Percentiles rank a stretch among this genome's conserved stretches.
These are phyloP conservation scores for Candida hispaniensis DNA, from an alignment of 805 yeast species.

Conservation along the genomic window DNA sequence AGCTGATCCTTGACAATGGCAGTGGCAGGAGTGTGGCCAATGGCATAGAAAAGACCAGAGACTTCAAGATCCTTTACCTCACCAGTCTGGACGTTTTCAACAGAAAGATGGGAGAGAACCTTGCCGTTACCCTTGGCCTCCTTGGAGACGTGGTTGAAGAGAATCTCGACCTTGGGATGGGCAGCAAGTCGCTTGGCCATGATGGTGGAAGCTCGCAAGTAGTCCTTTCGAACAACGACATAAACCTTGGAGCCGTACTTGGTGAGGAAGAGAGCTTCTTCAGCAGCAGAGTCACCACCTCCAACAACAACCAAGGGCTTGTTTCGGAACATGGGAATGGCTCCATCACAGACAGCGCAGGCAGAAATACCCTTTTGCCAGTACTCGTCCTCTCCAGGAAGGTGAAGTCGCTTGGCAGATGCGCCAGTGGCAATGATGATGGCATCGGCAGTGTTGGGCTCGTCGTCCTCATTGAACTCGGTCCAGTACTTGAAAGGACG, in stretches of 20 bases:
- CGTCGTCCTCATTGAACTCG: conserved; percentile 86
- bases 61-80: conserved; percentile 61
- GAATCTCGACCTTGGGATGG: conserved; percentile 81
- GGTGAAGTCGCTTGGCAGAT: conserved; percentile 82
- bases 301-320: conserved; percentile 96
- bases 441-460: conserved; percentile 87
- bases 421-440: conserved; percentile 96
- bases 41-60: conserved; percentile 92
- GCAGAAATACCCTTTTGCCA: conserved; percentile 99
- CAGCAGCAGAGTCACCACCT: conserved; percentile 99
- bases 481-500: conserved; percentile 96
- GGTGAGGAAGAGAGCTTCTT: conserved; percentile 93
- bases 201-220: conserved; percentile 86
- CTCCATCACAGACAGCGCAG: conserved; percentile 99
- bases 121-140: conserved; percentile 95
- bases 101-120: conserved; percentile 50
- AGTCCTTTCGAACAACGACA: conserved; percentile 88
- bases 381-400: conserved; percentile 95
- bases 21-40: conserved; percentile 97
- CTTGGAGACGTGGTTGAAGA: conserved; percentile 72
- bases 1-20: conserved; percentile 63
- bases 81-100: conserved; percentile 63
- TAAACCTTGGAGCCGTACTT: conserved; percentile 95
- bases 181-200: conserved; percentile 88
- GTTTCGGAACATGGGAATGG: conserved; percentile 96